Base-by-base conservation (phyloP, 2,329 filamentous ascomycete genomes). In the Arthrobotrys conoides region DNA sequence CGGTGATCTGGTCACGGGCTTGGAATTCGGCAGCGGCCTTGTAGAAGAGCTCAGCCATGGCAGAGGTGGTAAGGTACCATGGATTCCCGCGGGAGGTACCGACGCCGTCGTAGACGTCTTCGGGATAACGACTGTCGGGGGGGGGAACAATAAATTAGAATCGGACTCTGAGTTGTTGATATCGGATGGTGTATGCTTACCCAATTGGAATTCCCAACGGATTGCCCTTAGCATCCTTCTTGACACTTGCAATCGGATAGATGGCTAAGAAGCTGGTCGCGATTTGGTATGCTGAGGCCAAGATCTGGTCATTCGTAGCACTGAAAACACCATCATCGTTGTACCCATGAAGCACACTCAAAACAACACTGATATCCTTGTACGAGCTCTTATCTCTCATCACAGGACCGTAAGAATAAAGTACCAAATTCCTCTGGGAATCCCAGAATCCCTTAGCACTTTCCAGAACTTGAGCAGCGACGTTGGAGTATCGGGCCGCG, bases 11-110 rank as follows among this genome's bases (percentile, higher is more conserved):
- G 0, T 89, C 90, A 27, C 87, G 84, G 41, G 86, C 84, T 79
- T 91, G 87, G 91, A 92, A 95, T 63, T 91, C 89, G 80, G 91
- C 90, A 0, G 94, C 82, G 0, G 93, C 91, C 81, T 92, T 90
- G 83, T 94, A 95, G 1, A 96, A 88, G 83, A 92, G 91, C 84
- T 96, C 93, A 2, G 92, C 93, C 0, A 92, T 92, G 0, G 92
- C 92, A 33, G 93, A 87, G 0, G 91, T 95, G 81, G 88, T 88
- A 14, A 96, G 87, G 82, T 93, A 92, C 93, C 93, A 96, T 0
- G 93, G 93, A 83, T 96, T 94, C 0, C 80, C 81, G 22, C 66
- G 61, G 46, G 72, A 79, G 5, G 72, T 81, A 27, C 81, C 81
- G 27, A 92, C 92, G 77, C 89, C 89, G 84, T 91, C 91, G 84